Evolutionary conservation across 1,284 basidiomycete genomes (phyloP), one percentile per base, ranked within the genome.

Genomic region (Meripilus lineatus): DNA sequence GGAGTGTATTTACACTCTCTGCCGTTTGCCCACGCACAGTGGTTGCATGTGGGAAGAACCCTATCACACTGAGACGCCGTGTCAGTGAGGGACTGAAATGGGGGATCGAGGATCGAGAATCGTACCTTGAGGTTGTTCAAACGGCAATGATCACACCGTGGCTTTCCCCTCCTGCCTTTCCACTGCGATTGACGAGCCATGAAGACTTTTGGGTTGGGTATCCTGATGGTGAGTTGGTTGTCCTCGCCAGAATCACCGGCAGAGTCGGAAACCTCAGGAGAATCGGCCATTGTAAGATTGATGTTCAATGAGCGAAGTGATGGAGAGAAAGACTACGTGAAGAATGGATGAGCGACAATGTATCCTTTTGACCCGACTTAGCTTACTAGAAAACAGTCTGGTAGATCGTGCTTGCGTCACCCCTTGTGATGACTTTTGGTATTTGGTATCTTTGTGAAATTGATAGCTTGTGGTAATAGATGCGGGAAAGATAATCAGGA

Each of bases 1-100:
- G 81, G 81, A 14, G 83, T 84, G 58, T 85, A 85, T 59, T 71
- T 76, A 62, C 82, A 85, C 49, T 81, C 77, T 50, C 72, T 68
- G 13, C 75, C 72, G 45, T 70, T 71, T 8, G 72, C 71, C 77
- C 77, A 82, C n/a, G 74, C 71, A 49, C 82, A 85, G 55, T 84
- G 77, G 54, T 84, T 84, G 58, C 82, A 85, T n/a, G 71, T 71
- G 33, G 82, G 82, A 37, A 81, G 68, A 25, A 80, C 76, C 49
- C 83, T 74, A 59, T 85, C 83, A 56, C 82, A 85, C 82, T 85
- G 24, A 28, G 13, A 26, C 5, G 23, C n/a, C 21, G 21, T 17
- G 8, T 41, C n/a, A 38, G 15, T n/a, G 28, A 18, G 26, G 13
- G 28, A 28, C 39, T 42, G 18, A 38, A 38, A 40, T 40, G 14